These are phyloP conservation scores for Eimeria falciformis DNA, from an alignment of 169 alveolate genomes.

Conservation along the genomic window DNA sequence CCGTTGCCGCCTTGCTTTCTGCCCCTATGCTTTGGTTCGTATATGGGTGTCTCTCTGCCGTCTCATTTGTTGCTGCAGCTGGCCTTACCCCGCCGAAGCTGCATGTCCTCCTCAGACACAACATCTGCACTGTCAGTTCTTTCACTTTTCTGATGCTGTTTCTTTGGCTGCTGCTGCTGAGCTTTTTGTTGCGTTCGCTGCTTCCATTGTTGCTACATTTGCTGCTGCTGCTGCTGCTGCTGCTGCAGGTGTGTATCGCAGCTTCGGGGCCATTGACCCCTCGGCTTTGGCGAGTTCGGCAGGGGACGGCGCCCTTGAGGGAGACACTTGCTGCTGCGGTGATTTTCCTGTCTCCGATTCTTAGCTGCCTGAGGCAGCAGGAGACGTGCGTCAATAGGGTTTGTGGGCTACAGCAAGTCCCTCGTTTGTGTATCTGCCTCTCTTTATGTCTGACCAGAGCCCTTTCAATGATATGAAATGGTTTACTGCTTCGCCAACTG, in stretches of 20 bases:
- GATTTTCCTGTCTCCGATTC: slow-evolving; percentile 55
- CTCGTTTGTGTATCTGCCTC: too few relatives aligned
- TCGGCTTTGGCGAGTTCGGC: slow-evolving; percentile 71
- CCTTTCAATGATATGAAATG: too few relatives aligned
- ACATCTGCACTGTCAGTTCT: slow-evolving; percentile 19
- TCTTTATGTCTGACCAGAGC: too few relatives aligned
- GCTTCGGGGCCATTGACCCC: slow-evolving; percentile 60
- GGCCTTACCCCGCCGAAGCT: not conserved
- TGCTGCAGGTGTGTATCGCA: slow-evolving; percentile 63
- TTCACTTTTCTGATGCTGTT: slow-evolving; percentile 2
- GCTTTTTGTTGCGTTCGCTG: not conserved
- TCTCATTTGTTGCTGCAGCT: not conserved
- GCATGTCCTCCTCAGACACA: not conserved
- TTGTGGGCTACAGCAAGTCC: too few relatives aligned
- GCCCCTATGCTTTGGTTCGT: not conserved
- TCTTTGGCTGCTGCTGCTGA: not conserved
- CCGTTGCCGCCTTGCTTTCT: not conserved
- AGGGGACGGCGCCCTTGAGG: slow-evolving; percentile 50
- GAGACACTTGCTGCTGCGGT: slow-evolving; percentile 72
- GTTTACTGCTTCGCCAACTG: too few relatives aligned
- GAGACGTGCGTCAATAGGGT: slow-evolving; percentile 1
- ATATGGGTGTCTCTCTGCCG: not conserved
- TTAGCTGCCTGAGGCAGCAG: not conserved
- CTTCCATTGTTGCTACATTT: not conserved
- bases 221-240: slow-evolving; percentile 45